These are phyloP conservation scores for Sporothrix brasiliensis DNA, from an alignment of 2,329 filamentous ascomycete genomes.

Conservation along the genomic window DNA sequence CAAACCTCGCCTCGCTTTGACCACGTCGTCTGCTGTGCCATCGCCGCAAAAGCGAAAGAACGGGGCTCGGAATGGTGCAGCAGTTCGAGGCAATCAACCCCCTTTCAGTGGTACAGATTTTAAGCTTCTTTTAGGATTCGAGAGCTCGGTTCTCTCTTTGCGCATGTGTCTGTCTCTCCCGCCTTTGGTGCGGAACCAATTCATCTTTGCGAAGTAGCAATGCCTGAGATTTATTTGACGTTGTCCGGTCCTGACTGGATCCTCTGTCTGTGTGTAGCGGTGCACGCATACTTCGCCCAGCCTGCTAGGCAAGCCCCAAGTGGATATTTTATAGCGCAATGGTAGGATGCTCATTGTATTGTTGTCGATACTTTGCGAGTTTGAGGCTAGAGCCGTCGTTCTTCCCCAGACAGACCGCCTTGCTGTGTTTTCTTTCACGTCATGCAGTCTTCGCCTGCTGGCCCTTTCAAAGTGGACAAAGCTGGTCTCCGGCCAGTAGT, in stretches of 20 bases:
- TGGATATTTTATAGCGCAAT: conserved; percentile 10
- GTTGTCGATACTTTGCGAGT: conserved; percentile 6
- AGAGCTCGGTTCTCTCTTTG: background rate
- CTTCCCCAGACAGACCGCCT: background rate
- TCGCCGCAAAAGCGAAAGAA: conserved; percentile 7
- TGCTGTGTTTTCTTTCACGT: background rate
- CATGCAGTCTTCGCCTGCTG: background rate
- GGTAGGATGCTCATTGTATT: background rate
- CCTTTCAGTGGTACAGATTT: conserved; percentile 22
- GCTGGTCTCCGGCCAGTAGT: background rate
- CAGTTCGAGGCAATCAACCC: background rate
- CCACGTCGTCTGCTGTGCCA: conserved; percentile 19
- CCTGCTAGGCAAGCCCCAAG: background rate
- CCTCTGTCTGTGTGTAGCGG: conserved; percentile 14
- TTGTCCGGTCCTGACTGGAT: background rate
- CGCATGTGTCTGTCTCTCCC: background rate
- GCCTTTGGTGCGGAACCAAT: background rate
- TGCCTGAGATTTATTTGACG: background rate
- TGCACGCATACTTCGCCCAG: conserved; percentile 9
- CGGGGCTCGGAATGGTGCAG: conserved; percentile 13
- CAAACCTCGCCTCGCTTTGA: conserved; percentile 16
- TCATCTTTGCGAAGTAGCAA: background rate
- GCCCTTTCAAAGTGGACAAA: background rate
- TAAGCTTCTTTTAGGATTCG: conserved; percentile 27
- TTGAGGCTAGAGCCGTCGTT: conserved; percentile 17